Evolutionary conservation across 2,329 filamentous ascomycete species (phyloP).

Genomic region (Myriosclerotinia curreyana): DNA sequence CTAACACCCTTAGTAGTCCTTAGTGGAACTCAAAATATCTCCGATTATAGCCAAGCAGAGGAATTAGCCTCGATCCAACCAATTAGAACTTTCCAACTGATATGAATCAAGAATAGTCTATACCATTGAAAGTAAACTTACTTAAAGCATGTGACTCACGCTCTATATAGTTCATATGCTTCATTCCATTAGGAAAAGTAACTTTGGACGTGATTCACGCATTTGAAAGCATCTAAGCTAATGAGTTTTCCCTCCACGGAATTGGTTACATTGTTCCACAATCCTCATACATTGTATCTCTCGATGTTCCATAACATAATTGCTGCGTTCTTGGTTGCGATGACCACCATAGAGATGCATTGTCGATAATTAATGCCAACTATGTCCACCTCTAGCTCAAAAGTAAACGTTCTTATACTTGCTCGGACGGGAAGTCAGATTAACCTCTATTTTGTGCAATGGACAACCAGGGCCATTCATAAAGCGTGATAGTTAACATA

Average conservation of each 20-base stretch:
- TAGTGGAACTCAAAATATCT: background rate
- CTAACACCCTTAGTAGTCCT: rapidly evolving
- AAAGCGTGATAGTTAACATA: no score
- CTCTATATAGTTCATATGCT: background rate
- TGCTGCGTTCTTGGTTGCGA: background rate
- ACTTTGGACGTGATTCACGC: no score
- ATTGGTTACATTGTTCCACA: background rate
- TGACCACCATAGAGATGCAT: no score
- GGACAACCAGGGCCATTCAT: no score
- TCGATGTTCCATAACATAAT: background rate
- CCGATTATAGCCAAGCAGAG: background rate
- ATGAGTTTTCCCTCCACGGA: background rate
- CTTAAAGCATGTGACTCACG: no score
- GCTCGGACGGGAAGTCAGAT: no score
- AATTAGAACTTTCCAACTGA: background rate
- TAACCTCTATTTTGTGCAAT: no score
- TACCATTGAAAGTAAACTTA: background rate
- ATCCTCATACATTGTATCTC: background rate
- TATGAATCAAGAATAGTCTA: background rate
- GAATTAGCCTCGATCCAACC: background rate
- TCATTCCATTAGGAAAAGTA: background rate
- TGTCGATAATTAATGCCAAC: no score
- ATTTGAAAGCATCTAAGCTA: background rate
- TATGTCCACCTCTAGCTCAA: no score
- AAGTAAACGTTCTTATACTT: no score